Base-by-base conservation (phyloP, 2,329 filamentous ascomycete genomes). In the Colletotrichum filicis region DNA sequence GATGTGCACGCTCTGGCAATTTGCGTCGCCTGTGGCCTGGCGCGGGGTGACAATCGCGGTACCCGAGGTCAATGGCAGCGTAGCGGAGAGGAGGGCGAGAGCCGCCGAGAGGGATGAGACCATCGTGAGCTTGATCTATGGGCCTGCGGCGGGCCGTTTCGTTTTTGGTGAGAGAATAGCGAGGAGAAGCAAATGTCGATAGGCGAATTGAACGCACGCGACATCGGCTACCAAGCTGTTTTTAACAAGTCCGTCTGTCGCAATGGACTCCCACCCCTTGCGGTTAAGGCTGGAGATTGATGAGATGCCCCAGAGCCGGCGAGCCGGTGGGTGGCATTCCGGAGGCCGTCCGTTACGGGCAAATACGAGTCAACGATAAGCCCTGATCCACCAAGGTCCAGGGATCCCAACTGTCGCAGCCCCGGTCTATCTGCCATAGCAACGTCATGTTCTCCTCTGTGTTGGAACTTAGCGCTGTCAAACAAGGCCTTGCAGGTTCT, bases 1-100 rank as follows among this genome's bases (percentile, higher is more conserved):
- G 60, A 80, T 56, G 74, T 79, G 79, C 1, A 80, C 77, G n/a
- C 77, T 74, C 19, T 76, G 74, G 75, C 79, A 81, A 32, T 61
- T 66, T 37, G 66, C n/a, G 61, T 37, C 63, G 7, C 73, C 59
- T 7, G 59, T 68, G 32, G 66, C 57, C 46, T 73, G 70, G 28
- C 70, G 70, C 55, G 42, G 19, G 42, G 35, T 32, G 30, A 46
- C 30, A 14, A 70, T 46, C 53, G 70, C 59, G 53, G 70, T 53
- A 32, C 59, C 66, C 66, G 66, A 73, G 26, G 52, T 32, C 32
- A 53, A 59, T 9, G 32, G 55, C 7, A 69, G 35, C 22, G 58
- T 24, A 9, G 53, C 42, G 28, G 53, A 63, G 14, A 69, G 26
- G 14, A 69, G 22, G 28, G 42, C 58, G 57, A 72, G 58, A n/a